A percentile compares a stretch with the other conserved stretches of the same genome.
These are phyloP conservation scores for Cutaneotrichosporon mucoides DNA, from an alignment of 1,284 basidiomycete species.

Conservation along the genomic window DNA sequence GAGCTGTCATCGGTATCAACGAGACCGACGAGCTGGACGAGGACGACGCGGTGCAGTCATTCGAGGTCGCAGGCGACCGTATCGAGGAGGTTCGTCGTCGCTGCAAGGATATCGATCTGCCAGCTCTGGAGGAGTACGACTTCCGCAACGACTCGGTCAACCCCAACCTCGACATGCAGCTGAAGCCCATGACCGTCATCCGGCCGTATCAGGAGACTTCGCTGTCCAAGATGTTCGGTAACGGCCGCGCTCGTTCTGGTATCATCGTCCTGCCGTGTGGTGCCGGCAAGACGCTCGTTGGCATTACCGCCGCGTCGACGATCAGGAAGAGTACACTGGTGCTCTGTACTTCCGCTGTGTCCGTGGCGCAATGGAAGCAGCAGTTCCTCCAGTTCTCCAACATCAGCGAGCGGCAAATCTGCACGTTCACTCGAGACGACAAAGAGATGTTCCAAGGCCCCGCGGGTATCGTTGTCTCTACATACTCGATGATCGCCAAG, in stretches of 20 bases:
- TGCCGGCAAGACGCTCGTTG: conserved; percentile 97
- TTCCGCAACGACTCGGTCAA: conserved; percentile 94
- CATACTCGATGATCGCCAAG: conserved; percentile 98
- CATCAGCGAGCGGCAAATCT: conserved; percentile 89
- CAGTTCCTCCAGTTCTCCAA: conserved; percentile 98
- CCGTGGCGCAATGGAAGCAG: conserved; percentile 96
- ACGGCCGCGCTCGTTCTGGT: conserved; percentile 93
- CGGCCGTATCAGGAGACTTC: conserved; percentile 96
- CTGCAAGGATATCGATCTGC: conserved; percentile 91
- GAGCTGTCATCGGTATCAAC: conserved; percentile 82
- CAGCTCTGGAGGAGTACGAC: conserved; percentile 96
- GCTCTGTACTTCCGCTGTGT: conserved; percentile 92
- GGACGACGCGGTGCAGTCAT: conserved; percentile 91
- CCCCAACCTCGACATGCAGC: conserved; percentile 90
- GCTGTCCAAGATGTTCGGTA: conserved; percentile 97
- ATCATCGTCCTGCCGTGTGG: conserved; percentile 99
- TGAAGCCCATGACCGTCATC: conserved; percentile 93
- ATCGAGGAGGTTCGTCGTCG: conserved; percentile 92
- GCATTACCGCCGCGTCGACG: conserved; percentile 97
- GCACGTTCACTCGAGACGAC: conserved; percentile 91
- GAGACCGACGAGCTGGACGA: conserved; percentile 86
- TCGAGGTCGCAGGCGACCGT: conserved; percentile 84
- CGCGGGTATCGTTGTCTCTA: conserved; percentile 93
- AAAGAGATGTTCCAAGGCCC: conserved; percentile 85
- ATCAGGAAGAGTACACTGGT: conserved; percentile 99